Evolutionary conservation across 2,329 filamentous ascomycete genomes (phyloP).

Genomic region (Botrytis deweyae): DNA sequence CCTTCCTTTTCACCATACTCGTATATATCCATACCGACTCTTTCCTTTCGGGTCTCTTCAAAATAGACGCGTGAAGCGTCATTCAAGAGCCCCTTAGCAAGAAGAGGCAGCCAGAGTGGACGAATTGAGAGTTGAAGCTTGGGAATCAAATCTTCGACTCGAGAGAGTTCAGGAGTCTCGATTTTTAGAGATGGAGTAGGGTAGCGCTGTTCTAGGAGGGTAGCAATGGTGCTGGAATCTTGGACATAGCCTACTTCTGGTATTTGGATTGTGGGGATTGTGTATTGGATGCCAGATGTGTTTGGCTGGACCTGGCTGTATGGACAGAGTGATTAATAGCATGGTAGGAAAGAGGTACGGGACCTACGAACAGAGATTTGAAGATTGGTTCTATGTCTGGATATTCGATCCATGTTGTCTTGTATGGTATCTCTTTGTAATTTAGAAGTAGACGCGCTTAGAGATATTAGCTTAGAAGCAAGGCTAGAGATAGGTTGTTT

Average conservation of each 20-base stretch:
- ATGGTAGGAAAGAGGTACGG: neutral
- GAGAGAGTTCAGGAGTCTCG: conserved; percentile 50
- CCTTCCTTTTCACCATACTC: conserved; percentile 50
- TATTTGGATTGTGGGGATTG: conserved; percentile 55
- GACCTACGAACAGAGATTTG: conserved; percentile 49
- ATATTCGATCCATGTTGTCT: conserved; percentile 69
- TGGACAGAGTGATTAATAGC: conserved; percentile 17
- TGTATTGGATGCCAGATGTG: conserved; percentile 45
- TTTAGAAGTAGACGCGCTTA: conserved; percentile 60
- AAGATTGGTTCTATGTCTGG: conserved; percentile 60
- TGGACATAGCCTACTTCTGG: conserved; percentile 59
- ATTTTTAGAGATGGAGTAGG: conserved; percentile 55
- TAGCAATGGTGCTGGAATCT: conserved; percentile 62
- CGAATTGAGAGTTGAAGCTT: conserved; percentile 40
- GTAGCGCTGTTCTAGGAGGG: conserved; percentile 56
- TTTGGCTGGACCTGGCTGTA: conserved; percentile 45
- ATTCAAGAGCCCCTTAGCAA: conserved; percentile 54
- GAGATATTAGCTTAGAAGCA: conserved; percentile 13
- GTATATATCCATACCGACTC: conserved; percentile 53
- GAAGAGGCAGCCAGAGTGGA: conserved; percentile 47
- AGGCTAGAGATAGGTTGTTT: neutral
- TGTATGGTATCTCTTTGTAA: conserved; percentile 66
- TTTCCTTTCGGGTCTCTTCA: conserved; percentile 48
- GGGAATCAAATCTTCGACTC: conserved; percentile 45
- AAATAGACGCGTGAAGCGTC: conserved; percentile 56